Evolutionary conservation across 352 stramenopile species (phyloP), one percentile per base, ranked within the genome.

Genomic region (Nothophytophthora sp.): DNA sequence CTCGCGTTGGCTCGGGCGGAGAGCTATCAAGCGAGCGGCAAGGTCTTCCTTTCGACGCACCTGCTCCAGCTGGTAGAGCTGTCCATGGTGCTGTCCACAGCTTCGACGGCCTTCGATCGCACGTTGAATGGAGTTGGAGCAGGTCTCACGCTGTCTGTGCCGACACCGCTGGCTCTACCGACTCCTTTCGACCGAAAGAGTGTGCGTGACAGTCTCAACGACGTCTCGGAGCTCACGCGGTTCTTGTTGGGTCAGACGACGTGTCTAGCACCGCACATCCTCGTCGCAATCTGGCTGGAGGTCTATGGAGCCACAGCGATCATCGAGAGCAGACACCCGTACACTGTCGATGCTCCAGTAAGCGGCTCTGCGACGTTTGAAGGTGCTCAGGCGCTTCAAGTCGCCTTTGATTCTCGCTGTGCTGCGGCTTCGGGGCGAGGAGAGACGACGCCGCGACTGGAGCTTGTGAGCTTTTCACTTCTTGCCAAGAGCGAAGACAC

Each of bases 21-120:
- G 27, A 30, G 50, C 0, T 81, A 94, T 24, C 75, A 76, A 66
- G 63, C 70, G 11, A 73, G 67, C 24, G 74, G 74, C 0, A 90
- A 88, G 50, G 49, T 75, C 0, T 94, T 95, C 50, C 55, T 95
- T 9, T 92, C 83, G 8, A 48, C 76, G 10, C 79, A 92, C 13
- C 55, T 95, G 30, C 62, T 94, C 2, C 80, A 94, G 49, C 51
- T 95, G 4, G 71, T 95, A 9, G 86, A 95, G 43, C 51, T 95
- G 0, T 83, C 78, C 0, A 80, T 92, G 36, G 70, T 86, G 33
- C 83, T 73, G 12, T 66, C 64, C 12, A 59, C 65, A 5, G 71
- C 74, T 16, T 55, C 71, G 4, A 47, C 62, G 6, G 50, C 68
- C 11, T 85, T 82, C 35, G 48, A 72, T 7, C 50, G 39, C 25